These are phyloP conservation scores for Penicillium argentinense DNA, from an alignment of 495 filamentous ascomycete genomes.

Conservation along the genomic window DNA sequence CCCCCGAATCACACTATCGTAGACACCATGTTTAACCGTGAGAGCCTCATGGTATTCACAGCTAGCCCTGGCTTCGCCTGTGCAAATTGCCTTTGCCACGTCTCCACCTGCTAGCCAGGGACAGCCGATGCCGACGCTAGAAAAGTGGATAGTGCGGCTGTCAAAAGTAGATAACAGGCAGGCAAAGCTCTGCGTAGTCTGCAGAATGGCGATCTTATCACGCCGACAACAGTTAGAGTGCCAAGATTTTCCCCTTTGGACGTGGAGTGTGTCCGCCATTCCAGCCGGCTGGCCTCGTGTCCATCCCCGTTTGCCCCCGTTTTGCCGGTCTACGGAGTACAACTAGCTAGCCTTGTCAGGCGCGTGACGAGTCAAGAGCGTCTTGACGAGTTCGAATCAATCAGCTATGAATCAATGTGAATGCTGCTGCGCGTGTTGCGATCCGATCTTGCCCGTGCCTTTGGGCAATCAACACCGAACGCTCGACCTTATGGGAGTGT, in stretches of 20 bases:
- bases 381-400: neutral
- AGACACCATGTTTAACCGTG: neutral
- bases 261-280: conserved; percentile 3
- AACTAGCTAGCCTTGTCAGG: neutral
- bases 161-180: neutral
- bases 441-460: too few species aligned
- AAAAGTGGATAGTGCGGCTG: neutral
- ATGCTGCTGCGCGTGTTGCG: neutral
- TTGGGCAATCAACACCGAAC: conserved; percentile 10
- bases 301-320: neutral
- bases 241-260: conserved; percentile 6
- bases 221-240: conserved; percentile 1
- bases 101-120: neutral
- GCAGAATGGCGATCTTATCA: neutral
- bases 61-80: neutral
- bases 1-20: neutral
- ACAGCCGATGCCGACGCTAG: neutral
- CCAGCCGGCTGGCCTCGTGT: neutral
- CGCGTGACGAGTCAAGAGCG: neutral
- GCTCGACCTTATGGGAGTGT: neutral
- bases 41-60: neutral
- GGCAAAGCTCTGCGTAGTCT: neutral
- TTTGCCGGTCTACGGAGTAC: too few species aligned
- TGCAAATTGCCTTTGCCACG: neutral
- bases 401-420: neutral